Base-by-base conservation (phyloP, 2,329 filamentous ascomycete genomes). In the Hymenoscyphus occultus region DNA sequence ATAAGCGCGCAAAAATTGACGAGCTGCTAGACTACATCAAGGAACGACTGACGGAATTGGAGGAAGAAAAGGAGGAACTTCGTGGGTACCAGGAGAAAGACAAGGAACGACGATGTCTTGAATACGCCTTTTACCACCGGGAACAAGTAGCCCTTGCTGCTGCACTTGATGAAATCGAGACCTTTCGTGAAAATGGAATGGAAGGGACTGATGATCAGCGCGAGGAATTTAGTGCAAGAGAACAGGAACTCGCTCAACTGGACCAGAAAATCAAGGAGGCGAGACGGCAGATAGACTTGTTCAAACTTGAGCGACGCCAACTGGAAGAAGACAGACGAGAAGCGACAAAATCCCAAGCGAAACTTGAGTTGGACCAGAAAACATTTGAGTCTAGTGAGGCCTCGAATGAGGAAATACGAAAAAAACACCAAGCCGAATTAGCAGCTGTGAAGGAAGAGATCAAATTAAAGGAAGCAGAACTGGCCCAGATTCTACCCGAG, bases 31-130 rank as follows among this genome's bases (percentile, higher is more conserved):
- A 90, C 62, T 96, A 95, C 74, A 97, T 99, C 78, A 93, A 95
- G 73, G 92, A 96, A 73, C 88, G 95, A 62, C 82, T 99, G 62
- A 84, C 82, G 48, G 95, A 99, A 77, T 83, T 99, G 0, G 95
- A 99, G 77, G 93, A 97, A 76, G 95, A 99, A 78, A 98, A 98
- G 77, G 93, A 97, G 74, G 96, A 99, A 77, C 82, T 99, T 48
- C 88, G 93, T 57, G 93, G 89, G 7, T 99, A 93, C 75, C 95
- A 98, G 77, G 93, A 97, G 67, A 97, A 96, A 76, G 95, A 99
- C 73, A 88, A 91, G 65, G 93, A 99, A 77, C 87, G 93, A 65
- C 85, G 93, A 69, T 97, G 93, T 76, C 83, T 99, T 57, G 92
- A 98, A 77, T 98, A 98, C 75, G 95, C 93, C 0, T 93, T 97